Percentiles rank a stretch among this genome's conserved stretches.
phyloP scores from a whole-genome alignment of 2,329 filamentous ascomycete genomes.

The Ophiostoma piceae region DNA sequence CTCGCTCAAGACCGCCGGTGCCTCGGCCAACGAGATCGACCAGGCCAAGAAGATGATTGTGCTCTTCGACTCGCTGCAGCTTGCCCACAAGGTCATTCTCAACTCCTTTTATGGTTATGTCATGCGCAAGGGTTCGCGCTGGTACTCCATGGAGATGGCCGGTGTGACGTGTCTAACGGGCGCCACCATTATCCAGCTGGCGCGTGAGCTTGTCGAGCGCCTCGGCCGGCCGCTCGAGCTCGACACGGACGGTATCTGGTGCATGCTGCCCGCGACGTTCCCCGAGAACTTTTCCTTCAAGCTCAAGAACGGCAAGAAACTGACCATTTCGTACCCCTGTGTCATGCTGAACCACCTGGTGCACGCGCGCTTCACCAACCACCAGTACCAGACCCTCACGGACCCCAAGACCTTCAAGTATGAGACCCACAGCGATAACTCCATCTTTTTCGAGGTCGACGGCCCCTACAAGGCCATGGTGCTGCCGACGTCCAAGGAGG shows the following conservation, averaged over 20 bases:
- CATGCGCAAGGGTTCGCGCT: conserved; percentile 96
- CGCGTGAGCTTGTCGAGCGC: conserved; percentile 84
- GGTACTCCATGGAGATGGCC: conserved; percentile 99
- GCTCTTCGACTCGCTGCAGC: conserved; percentile 87
- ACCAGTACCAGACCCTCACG: conserved; percentile 88
- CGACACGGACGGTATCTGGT: conserved; percentile 99
- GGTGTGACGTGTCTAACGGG: conserved; percentile 96
- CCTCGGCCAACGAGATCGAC: conserved; percentile 70
- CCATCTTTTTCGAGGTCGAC: conserved; percentile 98
- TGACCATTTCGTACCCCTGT: conserved; percentile 95
- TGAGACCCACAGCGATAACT: conserved; percentile 96
- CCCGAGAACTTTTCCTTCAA: conserved; percentile 95
- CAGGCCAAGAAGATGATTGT: conserved; percentile 98
- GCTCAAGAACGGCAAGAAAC: conserved; percentile 90
- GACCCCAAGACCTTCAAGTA: conserved; percentile 80
- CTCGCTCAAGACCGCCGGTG: conserved; percentile 74
- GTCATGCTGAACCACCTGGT: conserved; percentile 99
- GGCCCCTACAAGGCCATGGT: conserved; percentile 98
- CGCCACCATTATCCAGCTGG: conserved; percentile 94
- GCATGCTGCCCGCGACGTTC: conserved; percentile 92
- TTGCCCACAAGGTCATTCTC: conserved; percentile 97
- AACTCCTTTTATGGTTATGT: conserved; percentile 99
- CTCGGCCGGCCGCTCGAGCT: conserved; percentile 89
- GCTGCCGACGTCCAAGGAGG: conserved; percentile 92
- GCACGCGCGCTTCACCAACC: conserved; percentile 89